These are phyloP conservation scores for Neckera pumila DNA, from an alignment of 225 moss, liverwort and hornwort genomes.

Conservation along the genomic window DNA sequence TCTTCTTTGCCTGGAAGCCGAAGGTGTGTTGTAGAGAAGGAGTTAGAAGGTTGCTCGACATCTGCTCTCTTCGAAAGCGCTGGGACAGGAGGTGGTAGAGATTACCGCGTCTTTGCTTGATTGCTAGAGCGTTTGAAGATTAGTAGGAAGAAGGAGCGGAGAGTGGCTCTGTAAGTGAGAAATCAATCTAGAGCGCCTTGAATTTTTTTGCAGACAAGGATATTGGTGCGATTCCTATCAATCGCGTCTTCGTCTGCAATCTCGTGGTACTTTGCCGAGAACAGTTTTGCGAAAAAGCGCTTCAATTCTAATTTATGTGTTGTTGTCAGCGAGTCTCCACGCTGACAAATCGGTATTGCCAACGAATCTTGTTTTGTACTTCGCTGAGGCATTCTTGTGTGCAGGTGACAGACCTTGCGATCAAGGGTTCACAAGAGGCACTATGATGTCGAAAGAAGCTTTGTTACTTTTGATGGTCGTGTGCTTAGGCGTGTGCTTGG, in stretches of 20 bases:
- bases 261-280: background rate
- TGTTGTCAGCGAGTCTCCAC: background rate
- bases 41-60: background rate
- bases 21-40: background rate
- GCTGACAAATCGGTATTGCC: background rate
- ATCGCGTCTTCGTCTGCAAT: background rate
- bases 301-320: background rate
- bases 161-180: background rate
- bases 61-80: background rate
- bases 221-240: background rate
- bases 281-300: background rate
- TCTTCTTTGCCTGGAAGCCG: background rate
- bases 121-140: background rate
- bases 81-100: background rate
- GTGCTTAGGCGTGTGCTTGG: conserved; percentile 2
- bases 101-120: background rate
- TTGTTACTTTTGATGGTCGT: background rate
- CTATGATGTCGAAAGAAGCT: conserved; percentile 4
- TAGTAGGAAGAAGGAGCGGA: background rate
- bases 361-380: background rate
- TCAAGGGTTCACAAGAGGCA: background rate
- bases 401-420: conserved; percentile 1
- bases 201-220: background rate
- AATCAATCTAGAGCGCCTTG: background rate
- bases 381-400: background rate